Evolutionary conservation across 78 protist species (phyloP).

Genomic region (Protostelium mycophagum): DNA sequence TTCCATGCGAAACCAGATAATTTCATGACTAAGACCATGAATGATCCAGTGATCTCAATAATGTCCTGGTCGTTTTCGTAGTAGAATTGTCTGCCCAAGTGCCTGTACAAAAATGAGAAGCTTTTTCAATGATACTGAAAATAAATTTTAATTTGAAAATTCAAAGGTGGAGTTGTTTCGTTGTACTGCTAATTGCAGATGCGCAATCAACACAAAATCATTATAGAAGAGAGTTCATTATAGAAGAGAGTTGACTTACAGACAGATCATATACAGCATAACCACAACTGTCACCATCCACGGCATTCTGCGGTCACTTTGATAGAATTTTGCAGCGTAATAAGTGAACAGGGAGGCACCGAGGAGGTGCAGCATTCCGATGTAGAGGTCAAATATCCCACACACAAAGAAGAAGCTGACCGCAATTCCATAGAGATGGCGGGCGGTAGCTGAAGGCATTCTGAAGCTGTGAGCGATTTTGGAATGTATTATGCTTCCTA

Average conservation of each 20-base stretch:
- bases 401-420: background rate
- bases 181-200: too few species aligned
- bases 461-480: too few species aligned
- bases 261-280: background rate
- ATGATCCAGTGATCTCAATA: slow-evolving; percentile 24
- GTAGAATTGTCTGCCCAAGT: background rate
- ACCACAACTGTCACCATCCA: background rate
- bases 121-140: background rate
- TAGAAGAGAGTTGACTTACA: background rate
- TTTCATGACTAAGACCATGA: slow-evolving; percentile 62
- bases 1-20: slow-evolving; percentile 59
- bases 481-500: too few species aligned
- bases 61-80: background rate
- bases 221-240: too few species aligned
- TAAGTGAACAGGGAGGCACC: background rate
- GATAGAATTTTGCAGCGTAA: background rate
- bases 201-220: too few species aligned
- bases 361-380: background rate
- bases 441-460: background rate
- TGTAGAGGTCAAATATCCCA: background rate
- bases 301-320: background rate
- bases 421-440: background rate
- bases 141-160: too few species aligned
- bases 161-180: background rate
- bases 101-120: too few species aligned